Percentiles rank a stretch among this genome's conserved stretches.
These are phyloP conservation scores for Steccherinum ochraceum DNA, from an alignment of 768 basidiomycete genomes.

Conservation along the genomic window DNA sequence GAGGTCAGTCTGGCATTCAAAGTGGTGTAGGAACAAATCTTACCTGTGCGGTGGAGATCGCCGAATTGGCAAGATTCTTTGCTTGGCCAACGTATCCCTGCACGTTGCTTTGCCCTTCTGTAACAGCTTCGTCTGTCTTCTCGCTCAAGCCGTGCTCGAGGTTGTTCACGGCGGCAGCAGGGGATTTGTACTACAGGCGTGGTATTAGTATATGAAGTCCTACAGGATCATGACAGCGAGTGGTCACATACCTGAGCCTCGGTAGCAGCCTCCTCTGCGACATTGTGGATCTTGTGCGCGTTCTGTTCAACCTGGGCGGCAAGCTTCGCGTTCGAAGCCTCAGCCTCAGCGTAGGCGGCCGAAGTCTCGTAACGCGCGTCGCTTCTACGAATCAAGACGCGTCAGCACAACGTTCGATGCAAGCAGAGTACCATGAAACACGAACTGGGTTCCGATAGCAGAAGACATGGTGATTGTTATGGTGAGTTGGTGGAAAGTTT, in stretches of 20 bases:
- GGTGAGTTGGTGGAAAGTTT: too few relatives aligned
- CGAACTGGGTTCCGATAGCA: background rate
- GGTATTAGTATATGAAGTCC: background rate
- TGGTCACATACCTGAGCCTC: slow-evolving; percentile 40
- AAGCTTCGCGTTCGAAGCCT: slow-evolving; percentile 36
- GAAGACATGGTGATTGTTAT: background rate
- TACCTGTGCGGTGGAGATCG: slow-evolving; percentile 41
- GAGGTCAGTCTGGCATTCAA: too few relatives aligned
- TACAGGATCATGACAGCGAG: background rate
- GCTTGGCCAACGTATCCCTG: slow-evolving; percentile 51
- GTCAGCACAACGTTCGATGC: too few relatives aligned
- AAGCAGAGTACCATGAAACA: background rate
- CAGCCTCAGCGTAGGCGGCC: slow-evolving; percentile 44
- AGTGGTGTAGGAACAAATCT: too few relatives aligned
- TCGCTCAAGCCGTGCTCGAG: slow-evolving; percentile 23
- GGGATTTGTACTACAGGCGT: slow-evolving; percentile 13
- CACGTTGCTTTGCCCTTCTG: slow-evolving; percentile 48
- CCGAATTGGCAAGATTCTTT: slow-evolving; percentile 38
- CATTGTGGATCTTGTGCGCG: slow-evolving; percentile 37
- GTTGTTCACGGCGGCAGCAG: slow-evolving; percentile 22
- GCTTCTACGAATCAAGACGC: slow-evolving; percentile 10
- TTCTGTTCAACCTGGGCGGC: slow-evolving; percentile 42
- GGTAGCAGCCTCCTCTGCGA: slow-evolving; percentile 44
- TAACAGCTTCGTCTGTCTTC: slow-evolving; percentile 47
- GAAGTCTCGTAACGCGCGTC: slow-evolving; percentile 41